Evolutionary conservation across 257 asterid genomes (phyloP).

Genomic region (Anisodus tanguticus): DNA sequence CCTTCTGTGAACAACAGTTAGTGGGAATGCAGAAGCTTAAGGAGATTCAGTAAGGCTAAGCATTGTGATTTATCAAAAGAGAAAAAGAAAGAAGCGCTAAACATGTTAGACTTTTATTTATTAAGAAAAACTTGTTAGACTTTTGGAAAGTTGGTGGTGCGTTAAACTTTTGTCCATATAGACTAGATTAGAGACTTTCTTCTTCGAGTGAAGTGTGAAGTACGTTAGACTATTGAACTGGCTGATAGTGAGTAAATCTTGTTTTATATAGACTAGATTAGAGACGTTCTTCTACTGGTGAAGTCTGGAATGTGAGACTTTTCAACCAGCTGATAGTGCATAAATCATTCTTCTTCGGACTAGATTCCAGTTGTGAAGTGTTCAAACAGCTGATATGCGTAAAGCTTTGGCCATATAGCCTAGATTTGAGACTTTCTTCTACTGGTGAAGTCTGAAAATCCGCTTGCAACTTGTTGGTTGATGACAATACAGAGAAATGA

Average conservation of each 20-base stretch:
- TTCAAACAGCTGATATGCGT: neutral
- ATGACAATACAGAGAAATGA: conserved; percentile 1
- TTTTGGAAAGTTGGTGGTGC: neutral
- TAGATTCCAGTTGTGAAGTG: neutral
- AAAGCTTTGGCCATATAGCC: neutral
- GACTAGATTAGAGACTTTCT: neutral
- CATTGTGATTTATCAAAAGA: too few relatives aligned
- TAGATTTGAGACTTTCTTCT: neutral
- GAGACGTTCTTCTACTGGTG: neutral
- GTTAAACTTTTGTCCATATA: neutral
- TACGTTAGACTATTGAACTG: neutral
- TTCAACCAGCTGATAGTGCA: neutral
- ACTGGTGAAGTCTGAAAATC: neutral
- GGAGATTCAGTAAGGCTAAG: neutral
- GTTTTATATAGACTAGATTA: neutral
- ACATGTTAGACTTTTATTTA: too few relatives aligned
- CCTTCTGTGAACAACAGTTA: neutral
- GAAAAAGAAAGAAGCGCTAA: too few relatives aligned
- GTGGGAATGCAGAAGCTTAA: neutral
- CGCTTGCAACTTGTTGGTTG: conserved; percentile 4
- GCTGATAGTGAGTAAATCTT: too few relatives aligned
- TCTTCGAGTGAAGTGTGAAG: neutral
- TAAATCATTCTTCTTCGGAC: too few relatives aligned
- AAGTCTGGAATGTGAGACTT: neutral
- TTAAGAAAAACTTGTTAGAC: neutral